phyloP scores from a whole-genome alignment of 164 flowering plant species.

The Chimonanthus salicifolius region DNA sequence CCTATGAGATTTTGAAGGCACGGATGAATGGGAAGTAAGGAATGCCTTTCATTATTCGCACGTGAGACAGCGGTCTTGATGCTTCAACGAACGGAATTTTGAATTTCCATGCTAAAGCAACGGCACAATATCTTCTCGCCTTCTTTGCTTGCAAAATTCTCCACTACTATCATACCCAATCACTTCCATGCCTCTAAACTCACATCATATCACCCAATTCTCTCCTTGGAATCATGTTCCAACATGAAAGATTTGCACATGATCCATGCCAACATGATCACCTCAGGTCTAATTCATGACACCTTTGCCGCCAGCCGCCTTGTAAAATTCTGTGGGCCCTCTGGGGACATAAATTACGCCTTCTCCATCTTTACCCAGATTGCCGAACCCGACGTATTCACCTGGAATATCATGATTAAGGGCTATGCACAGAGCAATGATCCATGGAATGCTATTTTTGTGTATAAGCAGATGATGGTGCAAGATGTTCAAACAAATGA shows the following conservation, averaged over 20 bases:
- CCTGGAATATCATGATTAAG: conserved; percentile 10
- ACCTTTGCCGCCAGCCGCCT: conserved; percentile 1
- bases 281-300: conserved; percentile 4
- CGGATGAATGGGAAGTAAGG: too few relatives aligned
- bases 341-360: conserved; percentile 4
- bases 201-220: conserved; percentile 13
- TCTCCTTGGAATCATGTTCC: conserved; percentile 28
- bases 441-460: background rate
- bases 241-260: conserved; percentile 6
- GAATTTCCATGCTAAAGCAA: too few relatives aligned
- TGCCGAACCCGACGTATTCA: conserved; percentile 1
- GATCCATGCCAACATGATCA: conserved; percentile 8
- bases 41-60: too few relatives aligned
- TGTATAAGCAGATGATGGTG: conserved; percentile 1
- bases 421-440: conserved; percentile 2
- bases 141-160: too few relatives aligned
- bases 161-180: too few relatives aligned
- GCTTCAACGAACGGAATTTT: too few relatives aligned
- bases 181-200: too few relatives aligned
- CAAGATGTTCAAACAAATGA: background rate
- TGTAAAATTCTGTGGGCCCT: background rate
- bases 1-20: too few relatives aligned
- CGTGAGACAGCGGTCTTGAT: too few relatives aligned
- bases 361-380: conserved; percentile 4
- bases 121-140: too few relatives aligned